Conservation (phyloP, 2,329 filamentous ascomycete species). For the Furcasterigmium furcatum region DNA sequence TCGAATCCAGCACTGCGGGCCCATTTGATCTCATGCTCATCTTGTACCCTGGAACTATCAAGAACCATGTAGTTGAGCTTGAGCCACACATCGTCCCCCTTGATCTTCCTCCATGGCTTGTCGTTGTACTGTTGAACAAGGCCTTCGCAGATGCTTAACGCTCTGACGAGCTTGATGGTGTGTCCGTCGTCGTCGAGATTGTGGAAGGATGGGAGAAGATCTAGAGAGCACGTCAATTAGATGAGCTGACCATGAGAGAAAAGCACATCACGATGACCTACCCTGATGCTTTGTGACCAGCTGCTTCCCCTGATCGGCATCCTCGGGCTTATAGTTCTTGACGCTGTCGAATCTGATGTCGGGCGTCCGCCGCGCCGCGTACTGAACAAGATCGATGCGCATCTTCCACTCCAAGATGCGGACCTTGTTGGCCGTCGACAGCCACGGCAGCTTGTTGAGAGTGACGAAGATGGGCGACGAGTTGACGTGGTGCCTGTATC, state of each 20-base stretch:
- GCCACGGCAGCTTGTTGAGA: conserved; percentile 59
- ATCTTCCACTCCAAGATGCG: conserved; percentile 81
- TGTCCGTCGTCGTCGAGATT: conserved; percentile 73
- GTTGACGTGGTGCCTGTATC: conserved; percentile 70
- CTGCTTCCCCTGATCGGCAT: conserved; percentile 27
- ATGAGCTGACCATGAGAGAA: neutral
- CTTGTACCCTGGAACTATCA: conserved; percentile 45
- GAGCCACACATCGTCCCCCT: conserved; percentile 55
- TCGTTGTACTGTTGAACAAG: conserved; percentile 40
- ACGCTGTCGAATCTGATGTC: conserved; percentile 58
- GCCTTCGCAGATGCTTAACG: conserved; percentile 61
- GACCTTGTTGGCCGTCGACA: conserved; percentile 57
- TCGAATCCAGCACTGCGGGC: conserved; percentile 60
- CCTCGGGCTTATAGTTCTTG: conserved; percentile 52
- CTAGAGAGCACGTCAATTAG: conserved; percentile 16
- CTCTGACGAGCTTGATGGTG: conserved; percentile 69
- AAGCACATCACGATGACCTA: conserved; percentile 16
- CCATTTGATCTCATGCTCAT: conserved; percentile 52
- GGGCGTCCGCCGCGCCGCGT: conserved; percentile 65
- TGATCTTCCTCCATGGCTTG: conserved; percentile 48
- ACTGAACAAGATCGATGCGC: conserved; percentile 70
- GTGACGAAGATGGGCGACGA: conserved; percentile 68
- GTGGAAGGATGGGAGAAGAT: conserved; percentile 45
- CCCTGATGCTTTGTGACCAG: conserved; percentile 42
- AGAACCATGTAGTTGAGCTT: conserved; percentile 58